Base-by-base conservation (phyloP, 306 rosid species). In the Canavalia ensiformis region DNA sequence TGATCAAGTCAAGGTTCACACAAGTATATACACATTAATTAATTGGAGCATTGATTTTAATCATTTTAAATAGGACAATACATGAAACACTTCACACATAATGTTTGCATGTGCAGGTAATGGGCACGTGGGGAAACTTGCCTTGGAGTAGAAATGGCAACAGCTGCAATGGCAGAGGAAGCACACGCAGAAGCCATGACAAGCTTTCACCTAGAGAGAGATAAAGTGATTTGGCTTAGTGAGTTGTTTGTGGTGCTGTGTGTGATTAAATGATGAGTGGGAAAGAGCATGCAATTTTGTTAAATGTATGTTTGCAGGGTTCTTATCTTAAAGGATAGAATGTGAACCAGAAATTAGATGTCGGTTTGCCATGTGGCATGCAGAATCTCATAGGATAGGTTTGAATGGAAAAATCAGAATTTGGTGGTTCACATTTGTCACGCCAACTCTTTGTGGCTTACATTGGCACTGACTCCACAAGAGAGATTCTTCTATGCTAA, bases 111-210 rank as follows among this genome's bases (percentile, higher is more conserved):
- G 52, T 25, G 29, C 25, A 68, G 34, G 69, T 57, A 33, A 33
- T 46, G 69, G 28, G 52, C 34, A 25, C 0, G 44, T 18, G 63
- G 54, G 35, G 54, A 54, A 33, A 71, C 86, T 77, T 83, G 86
- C 86, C 87, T 78, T 78, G 87, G 87, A 6, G 82, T 51, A 29
- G 86, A 78, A 72, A 83, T 78, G 65, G 86, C 86, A 83, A 72
- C 72, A 72, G 87, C 64, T 64, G 87, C 72, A 83, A 72, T 78
- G 64, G 87, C 87, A 72, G 87, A 78, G 67, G 87, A 78, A 83
- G 87, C 87, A 78, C 76, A 83, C 0, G 71, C 82, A 30, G 83
- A 78, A 78, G 83, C 83, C 87, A 83, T 83, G 82, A 31, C 37
- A 69, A 46, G 29, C 55, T 51, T 39, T 74, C 54, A 29, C 65